Percentiles rank a stretch among this genome's conserved stretches.
Evolutionary conservation across 306 rosid genomes (phyloP).

Genomic region (Castanea mollissima): DNA sequence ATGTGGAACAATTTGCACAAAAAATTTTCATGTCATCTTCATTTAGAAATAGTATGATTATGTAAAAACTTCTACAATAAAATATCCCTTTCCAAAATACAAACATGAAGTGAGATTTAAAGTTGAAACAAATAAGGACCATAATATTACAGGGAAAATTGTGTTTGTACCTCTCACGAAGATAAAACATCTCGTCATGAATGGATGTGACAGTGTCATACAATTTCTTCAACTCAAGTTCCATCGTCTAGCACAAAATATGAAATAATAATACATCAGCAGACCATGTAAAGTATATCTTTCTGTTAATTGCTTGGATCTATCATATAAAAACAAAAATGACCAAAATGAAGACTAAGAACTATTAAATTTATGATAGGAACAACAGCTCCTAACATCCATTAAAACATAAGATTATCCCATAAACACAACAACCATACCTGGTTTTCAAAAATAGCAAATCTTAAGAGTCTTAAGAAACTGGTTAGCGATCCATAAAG

Average conservation of each 20-base stretch:
- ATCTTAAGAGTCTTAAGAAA: background rate
- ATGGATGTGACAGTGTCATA: conserved; percentile 62
- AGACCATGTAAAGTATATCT: conserved; percentile 4
- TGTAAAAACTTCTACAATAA: background rate
- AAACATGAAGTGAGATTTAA: background rate
- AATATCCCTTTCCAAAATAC: conserved; percentile 8
- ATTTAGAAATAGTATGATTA: conserved; percentile 1
- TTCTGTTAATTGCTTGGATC: background rate
- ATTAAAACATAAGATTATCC: too few species aligned
- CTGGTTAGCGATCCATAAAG: background rate
- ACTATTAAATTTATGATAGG: background rate
- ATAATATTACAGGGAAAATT: background rate
- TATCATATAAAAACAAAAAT: background rate
- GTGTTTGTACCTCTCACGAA: conserved; percentile 76
- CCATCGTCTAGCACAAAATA: conserved; percentile 64
- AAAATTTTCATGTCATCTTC: background rate
- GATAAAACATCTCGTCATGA: conserved; percentile 96
- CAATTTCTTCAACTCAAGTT: conserved; percentile 76
- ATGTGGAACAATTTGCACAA: too few species aligned
- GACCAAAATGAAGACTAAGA: background rate
- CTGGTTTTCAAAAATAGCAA: background rate
- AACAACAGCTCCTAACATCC: too few species aligned
- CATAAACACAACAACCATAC: too few species aligned
- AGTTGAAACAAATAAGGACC: conserved; percentile 10
- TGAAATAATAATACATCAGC: conserved; percentile 14